phyloP scores from a whole-genome alignment of 75 land plant genomes.

The Azolla pinnata region DNA sequence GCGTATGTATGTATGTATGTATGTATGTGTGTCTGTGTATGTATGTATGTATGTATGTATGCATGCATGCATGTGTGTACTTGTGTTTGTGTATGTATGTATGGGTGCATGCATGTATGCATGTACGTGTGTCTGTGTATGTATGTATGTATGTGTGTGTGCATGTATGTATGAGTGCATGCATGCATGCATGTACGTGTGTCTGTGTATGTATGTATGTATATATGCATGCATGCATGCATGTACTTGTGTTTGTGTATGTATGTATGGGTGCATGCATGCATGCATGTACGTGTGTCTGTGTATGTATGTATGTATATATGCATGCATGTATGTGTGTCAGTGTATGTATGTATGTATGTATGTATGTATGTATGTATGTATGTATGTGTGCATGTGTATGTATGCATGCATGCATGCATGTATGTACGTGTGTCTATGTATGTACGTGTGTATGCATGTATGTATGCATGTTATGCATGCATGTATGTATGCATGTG shows the following conservation, averaged over 20 bases:
- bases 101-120: neutral
- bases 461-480: neutral
- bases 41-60: slow-evolving; percentile 2
- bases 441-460: neutral
- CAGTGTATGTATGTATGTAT: neutral
- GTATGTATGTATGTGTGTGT: neutral
- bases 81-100: neutral
- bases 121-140: neutral
- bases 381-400: neutral
- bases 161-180: neutral
- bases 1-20: neutral
- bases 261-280: neutral
- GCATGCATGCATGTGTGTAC: neutral
- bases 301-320: neutral
- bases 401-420: neutral
- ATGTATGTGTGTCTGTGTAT: neutral
- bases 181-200: neutral
- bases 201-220: neutral
- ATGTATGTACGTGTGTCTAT: neutral
- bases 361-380: slow-evolving; percentile 2
- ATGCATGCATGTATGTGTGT: neutral
- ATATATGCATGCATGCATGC: neutral
- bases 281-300: neutral
- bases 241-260: neutral
- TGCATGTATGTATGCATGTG: neutral